Evolutionary conservation across 2,329 filamentous ascomycete species (phyloP), one percentile per base, ranked within the genome.

Genomic region (Cercospora sp.): DNA sequence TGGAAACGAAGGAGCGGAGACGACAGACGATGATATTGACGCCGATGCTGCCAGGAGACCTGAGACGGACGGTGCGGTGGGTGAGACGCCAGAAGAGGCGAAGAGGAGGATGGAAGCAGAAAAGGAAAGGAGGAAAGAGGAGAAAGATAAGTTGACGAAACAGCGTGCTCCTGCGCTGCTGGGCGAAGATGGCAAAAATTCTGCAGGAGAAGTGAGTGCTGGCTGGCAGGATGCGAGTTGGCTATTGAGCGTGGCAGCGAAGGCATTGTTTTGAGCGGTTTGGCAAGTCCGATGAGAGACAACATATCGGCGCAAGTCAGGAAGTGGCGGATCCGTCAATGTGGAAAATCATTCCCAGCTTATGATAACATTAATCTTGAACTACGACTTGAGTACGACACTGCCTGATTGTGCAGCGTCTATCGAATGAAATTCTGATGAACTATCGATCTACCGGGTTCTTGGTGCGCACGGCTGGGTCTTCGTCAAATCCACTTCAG

Each of bases 201-300:
- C 79, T 69, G 74, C 73, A 72, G 61, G 75, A 71, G 70, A 80
- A 73, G 73, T 77, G 73, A 85, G 66, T 33, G 70, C 84, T 5
- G 85, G 85, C 0, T 88, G 86, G 86, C 81, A 84, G 68, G 86
- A 88, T 78, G 86, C 84, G 33, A 82, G 83, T 31, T 88, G 86
- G 86, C 74, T 88, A 67, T 76, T 88, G 66, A 84, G 84, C 60
- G 82, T 86, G 51, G 84, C 86, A 9, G 79, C 79, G 0, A 84
- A 83, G 67, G 82, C 82, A 31, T 65, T 78, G 64, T 75, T 77
- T 53, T 73, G 62, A 71, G 63, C 53, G 26, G 8, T 12, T 30
- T 53, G 26, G 48, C 26, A 53, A 53, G 48, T n/a, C 48, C 18
- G 10, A 42, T 42, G 16, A 42, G 16, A 42, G 36, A n/a, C 36